Evolutionary conservation across 164 flowering plant genomes (phyloP).

Genomic region (Hamamelis virginiana): DNA sequence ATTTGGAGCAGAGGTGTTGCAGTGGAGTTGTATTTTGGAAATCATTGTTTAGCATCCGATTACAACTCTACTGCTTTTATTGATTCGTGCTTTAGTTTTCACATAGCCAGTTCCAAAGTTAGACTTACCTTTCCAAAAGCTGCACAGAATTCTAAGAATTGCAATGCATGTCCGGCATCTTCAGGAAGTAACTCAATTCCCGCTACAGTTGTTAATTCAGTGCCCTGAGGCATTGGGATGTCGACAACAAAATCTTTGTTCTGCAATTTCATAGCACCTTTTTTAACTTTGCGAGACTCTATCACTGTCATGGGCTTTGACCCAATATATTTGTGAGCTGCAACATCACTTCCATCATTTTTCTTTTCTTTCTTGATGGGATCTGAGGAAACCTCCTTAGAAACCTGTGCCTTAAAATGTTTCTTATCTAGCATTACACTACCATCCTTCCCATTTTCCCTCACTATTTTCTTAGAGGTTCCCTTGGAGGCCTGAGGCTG

Average conservation of each 20-base stretch:
- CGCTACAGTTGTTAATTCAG: conserved; percentile 38
- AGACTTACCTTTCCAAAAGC: conserved; percentile 73
- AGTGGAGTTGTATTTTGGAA: not conserved
- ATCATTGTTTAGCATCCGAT: too few species aligned
- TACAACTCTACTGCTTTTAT: too few species aligned
- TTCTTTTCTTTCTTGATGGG: not conserved
- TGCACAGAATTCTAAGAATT: conserved; percentile 84
- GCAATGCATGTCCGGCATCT: conserved; percentile 78
- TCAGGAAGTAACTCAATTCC: conserved; percentile 57
- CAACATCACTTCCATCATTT: not conserved
- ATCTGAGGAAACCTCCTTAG: not conserved
- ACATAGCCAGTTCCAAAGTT: not conserved
- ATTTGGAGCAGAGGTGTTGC: not conserved
- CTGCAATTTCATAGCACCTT: conserved; percentile 2
- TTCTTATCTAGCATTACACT: not conserved
- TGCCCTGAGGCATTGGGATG: conserved; percentile 54
- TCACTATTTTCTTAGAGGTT: conserved; percentile 2
- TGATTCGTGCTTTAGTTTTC: too few species aligned
- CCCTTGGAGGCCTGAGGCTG: conserved; percentile 2
- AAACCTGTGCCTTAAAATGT: not conserved
- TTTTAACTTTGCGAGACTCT: conserved; percentile 5
- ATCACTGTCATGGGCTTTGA: conserved; percentile 10
- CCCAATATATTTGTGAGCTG: conserved; percentile 1
- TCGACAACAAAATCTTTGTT: conserved; percentile 15
- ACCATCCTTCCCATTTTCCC: not conserved